Evolutionary conservation across 495 filamentous ascomycete species (phyloP).

Genomic region (Staphylotrichum tortipilum): DNA sequence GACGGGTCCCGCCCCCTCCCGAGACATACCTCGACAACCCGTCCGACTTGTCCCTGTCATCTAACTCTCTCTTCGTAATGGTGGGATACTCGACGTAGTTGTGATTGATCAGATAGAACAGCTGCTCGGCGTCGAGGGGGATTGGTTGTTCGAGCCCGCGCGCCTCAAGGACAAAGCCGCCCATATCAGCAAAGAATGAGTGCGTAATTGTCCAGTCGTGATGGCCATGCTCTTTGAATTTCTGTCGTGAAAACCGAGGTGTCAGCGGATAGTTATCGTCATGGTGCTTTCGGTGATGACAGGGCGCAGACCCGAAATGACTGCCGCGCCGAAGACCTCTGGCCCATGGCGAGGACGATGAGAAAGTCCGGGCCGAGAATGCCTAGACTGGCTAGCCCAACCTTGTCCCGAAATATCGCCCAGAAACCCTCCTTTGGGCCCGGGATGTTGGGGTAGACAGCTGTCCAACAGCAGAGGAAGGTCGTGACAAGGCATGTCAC

Average conservation of each 20-base stretch:
- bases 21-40: constrained; percentile 6
- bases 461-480: constrained; percentile 12
- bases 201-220: constrained; percentile 27
- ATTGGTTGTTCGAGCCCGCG: constrained; percentile 14
- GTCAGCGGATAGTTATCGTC: neutral
- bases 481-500: constrained; percentile 13
- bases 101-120: constrained; percentile 26
- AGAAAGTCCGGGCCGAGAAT: constrained; percentile 9
- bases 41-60: constrained; percentile 4
- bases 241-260: neutral
- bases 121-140: constrained; percentile 29
- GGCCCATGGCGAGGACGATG: constrained; percentile 9
- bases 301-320: no score
- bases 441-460: constrained; percentile 5
- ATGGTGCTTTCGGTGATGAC: neutral
- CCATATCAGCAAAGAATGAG: constrained; percentile 32
- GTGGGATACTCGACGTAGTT: constrained; percentile 9
- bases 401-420: constrained; percentile 1
- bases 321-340: constrained; percentile 5
- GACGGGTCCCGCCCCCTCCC: no score
- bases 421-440: constrained; percentile 7
- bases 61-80: constrained; percentile 23
- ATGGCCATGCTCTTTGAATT: no score
- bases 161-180: constrained; percentile 23
- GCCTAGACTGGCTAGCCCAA: constrained; percentile 6